phyloP scores from a whole-genome alignment of 192 early-diverging fungal species.

The Backusella mclennaniae region DNA sequence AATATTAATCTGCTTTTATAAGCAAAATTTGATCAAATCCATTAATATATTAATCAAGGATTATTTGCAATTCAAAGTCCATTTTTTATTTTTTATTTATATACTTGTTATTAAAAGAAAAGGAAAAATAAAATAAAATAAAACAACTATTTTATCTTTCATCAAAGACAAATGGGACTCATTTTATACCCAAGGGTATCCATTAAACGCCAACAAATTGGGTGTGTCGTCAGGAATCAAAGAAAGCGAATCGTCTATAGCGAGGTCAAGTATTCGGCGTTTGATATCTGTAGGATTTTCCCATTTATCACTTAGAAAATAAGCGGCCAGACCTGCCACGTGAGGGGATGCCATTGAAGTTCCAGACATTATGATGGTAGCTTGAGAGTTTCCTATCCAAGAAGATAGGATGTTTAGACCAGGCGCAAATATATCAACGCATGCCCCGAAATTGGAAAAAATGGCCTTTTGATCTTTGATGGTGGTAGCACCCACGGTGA shows the following conservation, averaged over 20 bases:
- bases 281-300: conserved; percentile 66
- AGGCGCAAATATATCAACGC: conserved; percentile 92
- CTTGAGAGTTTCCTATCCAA: conserved; percentile 44
- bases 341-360: conserved; percentile 67
- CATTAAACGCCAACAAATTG: conserved; percentile 73
- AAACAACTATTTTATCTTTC: background rate
- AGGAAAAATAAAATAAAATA: background rate
- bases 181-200: background rate
- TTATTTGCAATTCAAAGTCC: background rate
- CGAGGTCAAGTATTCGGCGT: conserved; percentile 53
- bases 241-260: conserved; percentile 59
- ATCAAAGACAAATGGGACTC: background rate
- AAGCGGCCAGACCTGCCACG: conserved; percentile 66
- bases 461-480: conserved; percentile 71
- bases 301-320: conserved; percentile 40
- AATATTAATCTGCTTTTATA: background rate
- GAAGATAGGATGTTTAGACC: conserved; percentile 77
- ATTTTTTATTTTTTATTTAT: background rate
- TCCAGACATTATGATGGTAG: conserved; percentile 48
- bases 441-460: conserved; percentile 87
- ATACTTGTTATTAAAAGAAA: background rate
- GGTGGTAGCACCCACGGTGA: conserved; percentile 88
- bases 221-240: conserved; percentile 55
- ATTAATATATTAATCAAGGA: background rate
- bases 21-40: too few relatives aligned